Percentiles rank a stretch among this genome's conserved stretches.
These are phyloP conservation scores for Colletotrichum truncatum DNA, from an alignment of 2,329 filamentous ascomycete species.

Conservation along the genomic window DNA sequence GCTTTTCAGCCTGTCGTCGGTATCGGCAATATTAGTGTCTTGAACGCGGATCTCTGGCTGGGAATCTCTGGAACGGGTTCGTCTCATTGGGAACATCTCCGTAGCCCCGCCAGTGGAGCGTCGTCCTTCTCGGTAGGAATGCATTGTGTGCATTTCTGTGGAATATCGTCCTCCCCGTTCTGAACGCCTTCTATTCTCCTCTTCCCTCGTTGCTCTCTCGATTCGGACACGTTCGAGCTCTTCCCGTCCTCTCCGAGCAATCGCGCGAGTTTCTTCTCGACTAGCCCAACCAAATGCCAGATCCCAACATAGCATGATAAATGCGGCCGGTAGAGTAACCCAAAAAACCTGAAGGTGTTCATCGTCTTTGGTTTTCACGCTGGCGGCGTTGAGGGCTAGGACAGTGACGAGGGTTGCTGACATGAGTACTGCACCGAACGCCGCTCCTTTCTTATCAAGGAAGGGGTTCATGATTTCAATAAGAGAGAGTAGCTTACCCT, in stretches of 20 bases:
- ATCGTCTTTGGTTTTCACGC: conserved; percentile 55
- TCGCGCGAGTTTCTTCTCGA: conserved; percentile 69
- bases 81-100: background rate
- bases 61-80: background rate
- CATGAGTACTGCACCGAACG: conserved; percentile 73
- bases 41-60: conserved; percentile 3
- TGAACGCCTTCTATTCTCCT: background rate
- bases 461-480: conserved; percentile 82
- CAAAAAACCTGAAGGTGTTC: conserved; percentile 65
- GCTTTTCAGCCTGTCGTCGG: background rate
- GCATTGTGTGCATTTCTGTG: too few relatives aligned
- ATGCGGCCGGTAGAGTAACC: conserved; percentile 74
- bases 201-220: background rate
- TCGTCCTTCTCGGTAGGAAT: background rate
- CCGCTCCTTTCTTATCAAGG: conserved; percentile 72
- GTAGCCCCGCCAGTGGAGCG: background rate
- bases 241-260: conserved; percentile 63
- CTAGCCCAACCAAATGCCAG: conserved; percentile 70
- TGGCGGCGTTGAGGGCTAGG: conserved; percentile 71
- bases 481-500: conserved; percentile 66
- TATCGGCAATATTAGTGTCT: background rate
- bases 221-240: conserved; percentile 5
- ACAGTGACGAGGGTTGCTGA: conserved; percentile 72
- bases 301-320: conserved; percentile 76
- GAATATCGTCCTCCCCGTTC: background rate